Conservation (phyloP, 352 stramenopile species). For the Globisporangium apiculatum region DNA sequence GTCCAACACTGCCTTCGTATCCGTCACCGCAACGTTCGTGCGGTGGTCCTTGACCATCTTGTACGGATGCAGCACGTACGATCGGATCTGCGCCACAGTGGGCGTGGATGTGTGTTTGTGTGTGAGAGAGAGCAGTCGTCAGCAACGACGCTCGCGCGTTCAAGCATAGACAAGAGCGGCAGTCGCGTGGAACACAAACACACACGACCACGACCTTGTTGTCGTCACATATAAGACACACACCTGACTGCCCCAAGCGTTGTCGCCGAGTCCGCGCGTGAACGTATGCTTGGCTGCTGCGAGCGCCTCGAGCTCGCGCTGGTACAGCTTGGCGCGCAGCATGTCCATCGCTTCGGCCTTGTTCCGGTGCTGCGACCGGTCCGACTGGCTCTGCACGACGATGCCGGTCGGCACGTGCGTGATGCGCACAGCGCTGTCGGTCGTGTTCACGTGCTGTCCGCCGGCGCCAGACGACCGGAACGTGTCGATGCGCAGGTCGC, state of each 20-base stretch:
- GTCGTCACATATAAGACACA: slow-evolving; percentile 15
- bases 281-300: slow-evolving; percentile 39
- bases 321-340: slow-evolving; percentile 62
- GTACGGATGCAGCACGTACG: slow-evolving; percentile 97
- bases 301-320: slow-evolving; percentile 57
- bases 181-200: no score
- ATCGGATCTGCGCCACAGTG: slow-evolving; percentile 84
- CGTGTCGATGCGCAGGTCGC: slow-evolving; percentile 92
- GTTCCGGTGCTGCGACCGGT: slow-evolving; percentile 93
- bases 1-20: slow-evolving; percentile 88
- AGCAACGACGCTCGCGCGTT: no score
- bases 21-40: slow-evolving; percentile 85
- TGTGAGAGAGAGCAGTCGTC: no score
- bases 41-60: slow-evolving; percentile 97
- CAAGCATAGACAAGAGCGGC: no score
- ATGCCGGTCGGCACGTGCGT: slow-evolving; percentile 93
- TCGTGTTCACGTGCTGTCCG: slow-evolving; percentile 97
- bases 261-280: slow-evolving; percentile 62
- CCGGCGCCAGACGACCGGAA: slow-evolving; percentile 91
- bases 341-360: slow-evolving; percentile 90
- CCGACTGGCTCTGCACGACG: slow-evolving; percentile 91
- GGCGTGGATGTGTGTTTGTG: no score
- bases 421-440: slow-evolving; percentile 94
- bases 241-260: slow-evolving; percentile 60
- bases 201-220: no score